Evolutionary conservation across 345 rosid species (phyloP).

Genomic region (Melastoma malabathricum): DNA sequence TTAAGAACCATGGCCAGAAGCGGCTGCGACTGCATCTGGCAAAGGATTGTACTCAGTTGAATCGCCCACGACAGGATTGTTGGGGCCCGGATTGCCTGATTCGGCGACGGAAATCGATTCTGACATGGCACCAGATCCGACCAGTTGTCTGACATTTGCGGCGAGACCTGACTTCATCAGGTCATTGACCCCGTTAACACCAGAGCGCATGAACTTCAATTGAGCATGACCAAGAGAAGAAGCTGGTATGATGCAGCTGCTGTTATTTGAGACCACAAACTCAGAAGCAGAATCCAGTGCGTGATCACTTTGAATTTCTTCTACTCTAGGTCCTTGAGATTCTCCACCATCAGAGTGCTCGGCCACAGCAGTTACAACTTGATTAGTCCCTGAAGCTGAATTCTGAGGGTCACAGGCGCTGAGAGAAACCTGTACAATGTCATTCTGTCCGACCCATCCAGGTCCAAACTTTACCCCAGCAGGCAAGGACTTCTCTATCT

Average conservation of each 20-base stretch:
- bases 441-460: slow-evolving; percentile 83
- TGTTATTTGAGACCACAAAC: slow-evolving; percentile 8
- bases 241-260: slow-evolving; percentile 10
- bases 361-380: no score
- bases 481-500: slow-evolving; percentile 45
- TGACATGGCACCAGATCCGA: slow-evolving; percentile 11
- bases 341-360: no score
- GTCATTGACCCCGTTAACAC: slow-evolving; percentile 31
- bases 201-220: slow-evolving; percentile 14
- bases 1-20: no score
- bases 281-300: slow-evolving; percentile 7
- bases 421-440: slow-evolving; percentile 12
- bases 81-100: no score
- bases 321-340: slow-evolving; percentile 5
- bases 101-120: no score
- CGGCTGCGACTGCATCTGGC: no score
- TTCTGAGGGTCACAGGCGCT: no score
- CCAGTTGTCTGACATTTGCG: slow-evolving; percentile 21
- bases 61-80: no score
- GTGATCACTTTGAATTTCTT: slow-evolving; percentile 2
- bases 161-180: slow-evolving; percentile 21
- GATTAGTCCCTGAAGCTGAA: no score
- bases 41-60: no score
- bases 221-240: slow-evolving; percentile 19
- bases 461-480: slow-evolving; percentile 54